phyloP scores from a whole-genome alignment of 345 rosid species.

The Ceriops decandra region DNA sequence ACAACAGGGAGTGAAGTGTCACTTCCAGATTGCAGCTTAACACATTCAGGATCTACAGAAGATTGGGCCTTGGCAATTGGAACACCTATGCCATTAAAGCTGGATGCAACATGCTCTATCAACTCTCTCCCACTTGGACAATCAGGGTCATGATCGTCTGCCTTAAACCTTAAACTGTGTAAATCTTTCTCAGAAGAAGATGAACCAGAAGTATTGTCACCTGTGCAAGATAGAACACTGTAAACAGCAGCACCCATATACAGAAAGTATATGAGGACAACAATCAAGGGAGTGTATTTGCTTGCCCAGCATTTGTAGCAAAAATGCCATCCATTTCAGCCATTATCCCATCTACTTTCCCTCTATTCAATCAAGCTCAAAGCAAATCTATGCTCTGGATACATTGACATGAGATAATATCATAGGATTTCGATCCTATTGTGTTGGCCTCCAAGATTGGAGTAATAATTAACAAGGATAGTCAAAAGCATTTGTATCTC shows the following conservation, averaged over 20 bases:
- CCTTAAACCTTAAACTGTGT: slow-evolving; percentile 44
- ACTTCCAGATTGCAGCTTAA: slow-evolving; percentile 19
- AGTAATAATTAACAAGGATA: no score
- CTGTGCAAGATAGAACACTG: slow-evolving; percentile 28
- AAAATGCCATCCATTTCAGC: not conserved
- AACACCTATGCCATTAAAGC: slow-evolving; percentile 20
- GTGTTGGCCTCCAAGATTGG: no score
- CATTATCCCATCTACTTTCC: no score
- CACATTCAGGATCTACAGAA: slow-evolving; percentile 24
- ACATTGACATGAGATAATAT: no score
- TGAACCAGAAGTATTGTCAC: slow-evolving; percentile 37
- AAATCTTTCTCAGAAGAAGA: slow-evolving; percentile 36
- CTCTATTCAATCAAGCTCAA: no score
- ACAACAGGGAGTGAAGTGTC: slow-evolving; percentile 19
- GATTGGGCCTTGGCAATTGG: slow-evolving; percentile 26
- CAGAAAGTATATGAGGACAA: slow-evolving; percentile 6
- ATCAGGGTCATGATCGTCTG: slow-evolving; percentile 44
- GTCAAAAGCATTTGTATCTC: no score
- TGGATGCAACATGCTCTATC: slow-evolving; percentile 31
- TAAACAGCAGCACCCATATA: not conserved
- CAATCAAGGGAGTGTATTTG: not conserved
- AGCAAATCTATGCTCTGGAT: no score
- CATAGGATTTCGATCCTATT: no score
- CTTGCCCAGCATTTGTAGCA: not conserved
- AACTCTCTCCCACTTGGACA: slow-evolving; percentile 25